Percentiles rank a stretch among this genome's conserved stretches.
Conservation (phyloP, 2,329 filamentous ascomycete genomes). For the Coniochaeta prunicola region DNA sequence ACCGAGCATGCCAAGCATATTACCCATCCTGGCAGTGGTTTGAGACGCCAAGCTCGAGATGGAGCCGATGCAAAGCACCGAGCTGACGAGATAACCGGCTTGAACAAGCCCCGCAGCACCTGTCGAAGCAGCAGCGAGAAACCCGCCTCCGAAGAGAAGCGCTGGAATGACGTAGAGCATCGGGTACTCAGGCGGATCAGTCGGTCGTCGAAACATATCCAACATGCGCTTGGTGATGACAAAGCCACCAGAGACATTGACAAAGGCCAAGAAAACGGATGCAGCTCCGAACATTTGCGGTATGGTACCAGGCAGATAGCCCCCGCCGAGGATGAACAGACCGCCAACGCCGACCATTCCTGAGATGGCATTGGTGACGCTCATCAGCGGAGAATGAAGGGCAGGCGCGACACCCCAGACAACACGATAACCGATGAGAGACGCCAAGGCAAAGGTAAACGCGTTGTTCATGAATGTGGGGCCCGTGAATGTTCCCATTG, state of each 20-base stretch:
- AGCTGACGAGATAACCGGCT: constrained; percentile 80
- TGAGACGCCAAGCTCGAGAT: constrained; percentile 78
- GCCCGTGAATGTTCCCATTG: constrained; percentile 72
- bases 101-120: constrained; percentile 80
- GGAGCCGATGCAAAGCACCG: constrained; percentile 77
- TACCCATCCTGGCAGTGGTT: constrained; percentile 74
- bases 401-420: constrained; percentile 83
- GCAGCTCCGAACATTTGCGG: constrained; percentile 71
- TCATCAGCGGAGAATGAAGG: constrained; percentile 85
- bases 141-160: constrained; percentile 71
- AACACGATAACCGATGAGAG: constrained; percentile 79
- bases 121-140: constrained; percentile 70
- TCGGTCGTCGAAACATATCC: constrained; percentile 83
- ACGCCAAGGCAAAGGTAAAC: constrained; percentile 77
- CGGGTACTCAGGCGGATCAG: constrained; percentile 80
- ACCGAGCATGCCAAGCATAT: constrained; percentile 79
- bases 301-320: constrained; percentile 67
- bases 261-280: constrained; percentile 78
- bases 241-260: constrained; percentile 84
- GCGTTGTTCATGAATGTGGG: constrained; percentile 84
- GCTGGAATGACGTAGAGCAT: constrained; percentile 80
- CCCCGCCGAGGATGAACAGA: constrained; percentile 82
- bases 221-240: constrained; percentile 91
- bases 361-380: constrained; percentile 87
- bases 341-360: constrained; percentile 86